Percentiles rank a stretch among this genome's conserved stretches.
Evolutionary conservation across 208 protist species (phyloP).

Genomic region (Wallacemonas sp.): DNA sequence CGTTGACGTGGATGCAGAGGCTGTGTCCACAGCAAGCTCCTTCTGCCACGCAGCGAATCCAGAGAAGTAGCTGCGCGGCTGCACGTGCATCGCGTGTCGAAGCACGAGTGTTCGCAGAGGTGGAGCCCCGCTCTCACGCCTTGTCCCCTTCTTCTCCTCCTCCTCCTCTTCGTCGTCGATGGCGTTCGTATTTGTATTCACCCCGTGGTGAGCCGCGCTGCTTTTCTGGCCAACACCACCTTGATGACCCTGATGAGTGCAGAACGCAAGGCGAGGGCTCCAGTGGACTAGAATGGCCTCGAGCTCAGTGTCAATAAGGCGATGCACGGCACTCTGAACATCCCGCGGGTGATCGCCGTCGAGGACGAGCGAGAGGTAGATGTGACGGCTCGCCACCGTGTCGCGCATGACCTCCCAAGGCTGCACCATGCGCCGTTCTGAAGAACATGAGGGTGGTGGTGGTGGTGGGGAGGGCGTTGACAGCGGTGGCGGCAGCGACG

Average conservation of each 20-base stretch:
- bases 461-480: background rate
- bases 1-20: too few species aligned
- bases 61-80: constrained; percentile 41
- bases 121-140: too few species aligned
- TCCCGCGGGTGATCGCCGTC: constrained; percentile 55
- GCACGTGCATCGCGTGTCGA: constrained; percentile 47
- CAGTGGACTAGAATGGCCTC: background rate
- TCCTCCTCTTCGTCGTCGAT: background rate
- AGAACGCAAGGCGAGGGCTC: background rate
- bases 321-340: constrained; percentile 37
- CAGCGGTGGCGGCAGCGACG: too few species aligned
- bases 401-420: constrained; percentile 54
- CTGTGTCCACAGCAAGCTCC: too few species aligned
- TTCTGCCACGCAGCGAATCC: constrained; percentile 15
- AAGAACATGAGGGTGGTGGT: too few species aligned
- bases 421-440: constrained; percentile 35
- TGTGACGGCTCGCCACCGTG: constrained; percentile 46
- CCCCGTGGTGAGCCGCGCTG: background rate
- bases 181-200: background rate
- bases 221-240: background rate
- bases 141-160: too few species aligned
- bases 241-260: too few species aligned
- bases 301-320: constrained; percentile 32
- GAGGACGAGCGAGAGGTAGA: constrained; percentile 77
- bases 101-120: constrained; percentile 30